Base-by-base conservation (phyloP, 129 eudicot species). In the Centaurea solstitialis region DNA sequence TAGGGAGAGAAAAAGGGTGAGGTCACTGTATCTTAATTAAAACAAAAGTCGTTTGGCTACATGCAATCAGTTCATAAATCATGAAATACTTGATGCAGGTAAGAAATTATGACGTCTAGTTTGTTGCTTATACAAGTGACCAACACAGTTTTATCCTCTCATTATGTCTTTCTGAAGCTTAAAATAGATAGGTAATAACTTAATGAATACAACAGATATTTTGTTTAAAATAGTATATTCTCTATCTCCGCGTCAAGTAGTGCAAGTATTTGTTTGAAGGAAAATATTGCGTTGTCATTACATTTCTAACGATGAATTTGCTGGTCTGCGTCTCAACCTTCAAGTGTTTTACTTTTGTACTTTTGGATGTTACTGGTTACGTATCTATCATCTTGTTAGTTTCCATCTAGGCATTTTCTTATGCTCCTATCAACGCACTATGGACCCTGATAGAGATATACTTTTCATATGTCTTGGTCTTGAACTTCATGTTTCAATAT, bases 361-460 rank as follows among this genome's bases (percentile, higher is more conserved):
- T 50, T 50, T 50, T 50, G 62, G 62, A 50, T 15, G 62, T 50
- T 50, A 50, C 62, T 50, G 6, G n/a, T 50, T 41, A 41, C 47
- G 15, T 50, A 50, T 17, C 4, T 50, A 17, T 17, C 20, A 4
- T 50, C 1, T 15, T 50, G n/a, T 50, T 50, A 17, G 62, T 50
- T 50, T 13, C 20, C 62, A 4, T 50, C 15, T 50, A 33, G 53
- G 75, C 20, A 70, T 45, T 22, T 24, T n/a, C 18, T 50, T 45
- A 47, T 13, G 12, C 17, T 75, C 50, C 72, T 35, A 38, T 62
- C 30, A 20, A 37, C 64, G 37, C 47, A 41, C 78, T 10, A 45
- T 21, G 68, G 67, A 74, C 43, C 35, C 7, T 59, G 70, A 59
- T 62, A 73, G 21, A 12, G 65, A 39, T 59, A n/a, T 83, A 62